Evolutionary conservation across 768 basidiomycete species (phyloP), one percentile per base, ranked within the genome.

Genomic region (Kwoniella newhampshirensis): DNA sequence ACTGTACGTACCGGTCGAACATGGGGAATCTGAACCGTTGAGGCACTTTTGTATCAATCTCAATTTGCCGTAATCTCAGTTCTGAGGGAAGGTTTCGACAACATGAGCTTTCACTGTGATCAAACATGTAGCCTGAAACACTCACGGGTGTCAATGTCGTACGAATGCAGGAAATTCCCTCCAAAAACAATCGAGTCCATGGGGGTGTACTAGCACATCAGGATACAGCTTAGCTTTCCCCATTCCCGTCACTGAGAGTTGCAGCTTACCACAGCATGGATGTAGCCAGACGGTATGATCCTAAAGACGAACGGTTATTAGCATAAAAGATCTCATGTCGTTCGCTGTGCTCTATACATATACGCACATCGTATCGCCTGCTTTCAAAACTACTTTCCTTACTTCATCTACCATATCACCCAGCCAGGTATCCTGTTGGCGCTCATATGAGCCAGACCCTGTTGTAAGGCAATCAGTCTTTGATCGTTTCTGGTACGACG

Each of bases 181-280:
- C 94, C 94, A 69, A 98, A 94, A 1, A 99, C 96, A 39, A 99
- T 80, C 3, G 93, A 87, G 73, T 99, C 92, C 28, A 82, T 77
- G 0, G 94, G 94, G 0, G 96, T 98, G 76, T 89, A 86, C 88
- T 94, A n/a, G n/a, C n/a, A n/a, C n/a, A n/a, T n/a, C n/a, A n/a
- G n/a, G n/a, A n/a, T n/a, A n/a, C n/a, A 66, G 30, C 57, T 21
- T n/a, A n/a, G n/a, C n/a, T n/a, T n/a, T n/a, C n/a, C n/a, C n/a
- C n/a, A n/a, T n/a, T n/a, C n/a, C n/a, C n/a, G n/a, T n/a, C n/a
- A n/a, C n/a, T n/a, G 47, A n/a, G 11, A 2, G 9, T 13, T 15
- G 13, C 32, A 32, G 79, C 87, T 74, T 74, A 94, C 92, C 37
- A 99, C 94, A 11, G 91, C 91, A 73, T 99, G 94, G 57, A 98